These are phyloP conservation scores for Fusarium ambrosium DNA, from an alignment of 2,329 filamentous ascomycete species.

Conservation along the genomic window DNA sequence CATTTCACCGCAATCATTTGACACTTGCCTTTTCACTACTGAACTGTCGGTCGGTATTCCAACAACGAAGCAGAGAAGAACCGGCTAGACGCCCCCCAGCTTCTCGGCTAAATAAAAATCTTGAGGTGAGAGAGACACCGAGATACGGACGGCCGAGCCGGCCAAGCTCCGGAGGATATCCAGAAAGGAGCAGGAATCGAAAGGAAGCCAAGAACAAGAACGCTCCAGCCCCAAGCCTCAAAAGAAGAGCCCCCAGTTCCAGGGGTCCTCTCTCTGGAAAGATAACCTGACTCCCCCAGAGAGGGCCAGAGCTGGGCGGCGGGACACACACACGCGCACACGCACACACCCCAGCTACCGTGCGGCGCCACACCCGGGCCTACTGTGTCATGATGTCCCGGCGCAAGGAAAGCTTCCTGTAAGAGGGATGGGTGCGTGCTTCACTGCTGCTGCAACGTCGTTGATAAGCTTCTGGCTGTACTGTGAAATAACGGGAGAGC, in stretches of 20 bases:
- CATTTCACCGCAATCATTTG: constrained; percentile 21
- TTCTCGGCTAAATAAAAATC: constrained; percentile 44
- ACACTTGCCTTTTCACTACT: constrained; percentile 9
- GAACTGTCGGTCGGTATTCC: not conserved
- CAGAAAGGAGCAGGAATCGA: constrained; percentile 22
- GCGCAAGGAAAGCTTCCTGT: constrained; percentile 13
- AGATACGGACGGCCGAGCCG: constrained; percentile 45
- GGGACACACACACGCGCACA: not conserved
- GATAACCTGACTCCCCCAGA: not conserved
- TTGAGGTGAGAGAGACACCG: constrained; percentile 35
- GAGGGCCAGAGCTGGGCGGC: constrained; percentile 5
- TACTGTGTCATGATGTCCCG: constrained; percentile 29
- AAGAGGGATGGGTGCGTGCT: not conserved
- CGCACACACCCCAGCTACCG: constrained; percentile 19
- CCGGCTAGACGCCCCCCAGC: constrained; percentile 25
- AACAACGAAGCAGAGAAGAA: not conserved
- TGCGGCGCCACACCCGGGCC: constrained; percentile 21
- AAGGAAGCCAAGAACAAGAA: constrained; percentile 33
- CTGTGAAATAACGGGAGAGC: constrained; percentile 19
- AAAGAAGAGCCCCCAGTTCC: constrained; percentile 14
- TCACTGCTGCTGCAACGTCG: constrained; percentile 27
- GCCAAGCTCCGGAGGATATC: constrained; percentile 30
- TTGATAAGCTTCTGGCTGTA: constrained; percentile 10
- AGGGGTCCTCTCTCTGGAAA: constrained; percentile 17
- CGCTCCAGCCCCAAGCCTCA: constrained; percentile 36